phyloP scores from a whole-genome alignment of 495 filamentous ascomycete species.

The Xylaria venustula region DNA sequence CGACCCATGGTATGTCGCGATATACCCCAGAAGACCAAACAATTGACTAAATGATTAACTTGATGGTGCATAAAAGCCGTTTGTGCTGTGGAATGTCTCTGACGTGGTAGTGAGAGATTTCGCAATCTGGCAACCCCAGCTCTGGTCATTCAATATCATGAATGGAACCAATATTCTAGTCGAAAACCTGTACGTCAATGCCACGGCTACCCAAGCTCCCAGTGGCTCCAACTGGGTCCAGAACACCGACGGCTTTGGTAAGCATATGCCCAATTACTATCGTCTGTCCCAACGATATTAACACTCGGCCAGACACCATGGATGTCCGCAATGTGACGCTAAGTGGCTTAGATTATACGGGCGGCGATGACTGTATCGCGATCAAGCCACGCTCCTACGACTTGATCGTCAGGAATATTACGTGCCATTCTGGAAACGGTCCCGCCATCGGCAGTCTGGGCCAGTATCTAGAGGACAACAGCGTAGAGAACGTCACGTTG shows the following conservation, averaged over 20 bases:
- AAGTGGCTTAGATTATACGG: constrained; percentile 58
- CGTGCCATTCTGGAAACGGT: constrained; percentile 55
- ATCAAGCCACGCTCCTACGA: constrained; percentile 58
- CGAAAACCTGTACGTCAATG: constrained; percentile 51
- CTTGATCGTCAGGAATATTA: constrained; percentile 31
- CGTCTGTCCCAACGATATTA: background rate
- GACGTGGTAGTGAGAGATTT: constrained; percentile 55
- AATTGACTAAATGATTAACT: background rate
- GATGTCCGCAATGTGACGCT: constrained; percentile 51
- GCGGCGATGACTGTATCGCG: constrained; percentile 58
- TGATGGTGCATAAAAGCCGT: constrained; percentile 30
- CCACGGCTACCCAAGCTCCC: constrained; percentile 49
- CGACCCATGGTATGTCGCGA: constrained; percentile 43
- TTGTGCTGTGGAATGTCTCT: constrained; percentile 60
- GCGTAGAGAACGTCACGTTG: constrained; percentile 46
- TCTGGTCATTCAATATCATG: constrained; percentile 60
- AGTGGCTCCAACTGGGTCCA: constrained; percentile 57
- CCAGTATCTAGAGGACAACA: constrained; percentile 57
- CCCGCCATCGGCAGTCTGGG: constrained; percentile 57
- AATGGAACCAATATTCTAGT: constrained; percentile 57
- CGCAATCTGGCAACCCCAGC: constrained; percentile 50
- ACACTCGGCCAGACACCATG: constrained; percentile 46
- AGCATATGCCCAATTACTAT: background rate
- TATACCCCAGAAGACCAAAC: background rate
- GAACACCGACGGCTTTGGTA: constrained; percentile 55